Evolutionary conservation across 441 rosid species (phyloP).

Genomic region (Populus hybrid): DNA sequence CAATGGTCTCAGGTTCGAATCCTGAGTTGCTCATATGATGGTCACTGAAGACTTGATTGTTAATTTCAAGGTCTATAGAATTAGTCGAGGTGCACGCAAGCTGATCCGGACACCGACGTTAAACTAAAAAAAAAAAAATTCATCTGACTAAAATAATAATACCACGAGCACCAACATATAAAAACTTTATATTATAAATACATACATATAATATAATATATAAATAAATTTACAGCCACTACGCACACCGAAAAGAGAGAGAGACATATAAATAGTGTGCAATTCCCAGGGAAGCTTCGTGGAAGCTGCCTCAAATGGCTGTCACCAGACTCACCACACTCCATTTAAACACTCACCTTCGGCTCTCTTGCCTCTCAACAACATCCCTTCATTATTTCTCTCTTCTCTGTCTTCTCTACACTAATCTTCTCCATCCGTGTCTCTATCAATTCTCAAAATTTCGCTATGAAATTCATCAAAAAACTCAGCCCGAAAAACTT

Average conservation of each 20-base stretch:
- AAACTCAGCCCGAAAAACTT: slow-evolving; percentile 60
- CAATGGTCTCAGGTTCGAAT: too few species aligned
- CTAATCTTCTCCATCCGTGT: neutral
- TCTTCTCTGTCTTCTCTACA: neutral
- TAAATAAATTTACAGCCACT: neutral
- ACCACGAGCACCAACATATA: neutral
- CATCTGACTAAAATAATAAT: neutral
- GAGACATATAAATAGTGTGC: neutral
- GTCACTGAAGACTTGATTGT: too few species aligned
- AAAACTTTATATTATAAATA: too few species aligned
- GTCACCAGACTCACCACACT: neutral
- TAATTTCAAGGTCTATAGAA: too few species aligned
- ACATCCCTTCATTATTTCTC: neutral
- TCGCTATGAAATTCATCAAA: slow-evolving; percentile 50
- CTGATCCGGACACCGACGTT: too few species aligned
- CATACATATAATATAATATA: neutral
- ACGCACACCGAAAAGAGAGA: neutral
- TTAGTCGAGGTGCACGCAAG: too few species aligned
- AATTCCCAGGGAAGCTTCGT: slow-evolving; percentile 55
- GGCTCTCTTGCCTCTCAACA: slow-evolving; percentile 16
- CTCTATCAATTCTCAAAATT: neutral
- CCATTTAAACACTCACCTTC: slow-evolving; percentile 34
- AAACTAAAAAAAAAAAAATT: too few species aligned
- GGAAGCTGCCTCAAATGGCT: slow-evolving; percentile 55
- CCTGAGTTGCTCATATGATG: too few species aligned